A percentile compares a stretch with the other conserved stretches of the same genome.
phyloP scores from a whole-genome alignment of 2,329 filamentous ascomycete genomes.

The Colletotrichum abscissum region DNA sequence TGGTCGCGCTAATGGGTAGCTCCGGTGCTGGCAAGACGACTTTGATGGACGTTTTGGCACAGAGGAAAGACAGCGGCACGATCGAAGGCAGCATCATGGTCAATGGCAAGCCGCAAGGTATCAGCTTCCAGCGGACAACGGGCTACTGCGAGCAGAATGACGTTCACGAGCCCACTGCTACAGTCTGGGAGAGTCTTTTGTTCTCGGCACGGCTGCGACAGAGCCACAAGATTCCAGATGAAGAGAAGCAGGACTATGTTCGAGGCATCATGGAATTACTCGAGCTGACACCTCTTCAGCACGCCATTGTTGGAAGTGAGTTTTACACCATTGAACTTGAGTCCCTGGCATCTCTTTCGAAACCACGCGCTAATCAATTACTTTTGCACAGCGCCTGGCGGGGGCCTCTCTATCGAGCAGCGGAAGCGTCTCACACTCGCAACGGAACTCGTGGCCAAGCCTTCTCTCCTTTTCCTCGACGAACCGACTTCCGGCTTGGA shows the following conservation, averaged over 20 bases:
- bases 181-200: conserved; percentile 73
- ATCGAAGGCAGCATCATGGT: conserved; percentile 38
- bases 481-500: conserved; percentile 68
- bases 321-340: neutral
- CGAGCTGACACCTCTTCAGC: conserved; percentile 72
- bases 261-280: conserved; percentile 74
- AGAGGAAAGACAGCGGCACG: conserved; percentile 58
- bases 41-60: conserved; percentile 74
- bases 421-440: conserved; percentile 76
- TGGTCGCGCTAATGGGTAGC: conserved; percentile 70
- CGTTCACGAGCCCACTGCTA: conserved; percentile 65
- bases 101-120: conserved; percentile 10
- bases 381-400: conserved; percentile 46
- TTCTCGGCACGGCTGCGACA: conserved; percentile 76
- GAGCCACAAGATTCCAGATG: conserved; percentile 59
- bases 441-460: conserved; percentile 76
- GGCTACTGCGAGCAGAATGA: conserved; percentile 41
- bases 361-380: neutral
- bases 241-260: conserved; percentile 75
- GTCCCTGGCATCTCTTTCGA: neutral
- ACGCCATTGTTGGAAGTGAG: conserved; percentile 64
- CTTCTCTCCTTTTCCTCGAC: conserved; percentile 74
- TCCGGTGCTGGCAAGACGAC: conserved; percentile 43
- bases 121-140: conserved; percentile 18
- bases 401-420: conserved; percentile 61